Conservation (phyloP, 2,329 filamentous ascomycete species). For the Lecanicillium sp. region DNA sequence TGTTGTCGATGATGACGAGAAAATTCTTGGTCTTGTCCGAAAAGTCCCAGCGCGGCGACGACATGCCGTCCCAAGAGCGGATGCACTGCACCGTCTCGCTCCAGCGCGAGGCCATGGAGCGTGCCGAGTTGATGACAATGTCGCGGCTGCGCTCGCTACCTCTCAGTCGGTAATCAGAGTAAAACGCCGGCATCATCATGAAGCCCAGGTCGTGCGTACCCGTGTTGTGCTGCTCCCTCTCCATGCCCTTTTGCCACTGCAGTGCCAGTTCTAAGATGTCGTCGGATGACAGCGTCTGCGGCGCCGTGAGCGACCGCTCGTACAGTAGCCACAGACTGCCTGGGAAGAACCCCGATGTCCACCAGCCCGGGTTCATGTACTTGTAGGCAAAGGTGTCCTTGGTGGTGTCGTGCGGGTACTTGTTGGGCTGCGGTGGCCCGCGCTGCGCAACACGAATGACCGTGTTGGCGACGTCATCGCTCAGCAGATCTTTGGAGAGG, state of each 20-base stretch:
- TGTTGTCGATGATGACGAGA: slow-evolving; percentile 12
- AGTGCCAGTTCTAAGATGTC: slow-evolving; percentile 8
- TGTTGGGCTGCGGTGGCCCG: not conserved
- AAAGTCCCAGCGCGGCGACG: slow-evolving; percentile 5
- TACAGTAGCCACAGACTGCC: slow-evolving; percentile 9
- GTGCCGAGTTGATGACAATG: slow-evolving; percentile 9
- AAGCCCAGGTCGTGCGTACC: slow-evolving; percentile 11
- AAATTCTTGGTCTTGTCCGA: slow-evolving; percentile 7
- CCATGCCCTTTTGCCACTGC: slow-evolving; percentile 10
- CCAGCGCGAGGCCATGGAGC: slow-evolving; percentile 9
- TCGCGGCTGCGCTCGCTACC: slow-evolving; percentile 1
- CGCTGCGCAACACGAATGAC: slow-evolving; percentile 2
- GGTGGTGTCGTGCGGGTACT: slow-evolving; percentile 2
- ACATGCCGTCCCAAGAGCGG: slow-evolving; percentile 10
- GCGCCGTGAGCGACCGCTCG: slow-evolving; percentile 5
- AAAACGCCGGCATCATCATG: slow-evolving; percentile 10
- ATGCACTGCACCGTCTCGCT: slow-evolving; percentile 9
- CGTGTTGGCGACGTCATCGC: not conserved
- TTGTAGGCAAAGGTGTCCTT: slow-evolving; percentile 4
- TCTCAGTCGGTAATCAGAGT: slow-evolving; percentile 5
- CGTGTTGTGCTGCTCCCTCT: slow-evolving; percentile 8
- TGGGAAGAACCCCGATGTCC: slow-evolving; percentile 12
- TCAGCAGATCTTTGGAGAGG: not conserved
- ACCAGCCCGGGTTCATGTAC: slow-evolving; percentile 15
- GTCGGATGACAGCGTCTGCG: slow-evolving; percentile 2